Evolutionary conservation across 2,329 filamentous ascomycete genomes (phyloP).

Genomic region (Epicoccum sorghinum): DNA sequence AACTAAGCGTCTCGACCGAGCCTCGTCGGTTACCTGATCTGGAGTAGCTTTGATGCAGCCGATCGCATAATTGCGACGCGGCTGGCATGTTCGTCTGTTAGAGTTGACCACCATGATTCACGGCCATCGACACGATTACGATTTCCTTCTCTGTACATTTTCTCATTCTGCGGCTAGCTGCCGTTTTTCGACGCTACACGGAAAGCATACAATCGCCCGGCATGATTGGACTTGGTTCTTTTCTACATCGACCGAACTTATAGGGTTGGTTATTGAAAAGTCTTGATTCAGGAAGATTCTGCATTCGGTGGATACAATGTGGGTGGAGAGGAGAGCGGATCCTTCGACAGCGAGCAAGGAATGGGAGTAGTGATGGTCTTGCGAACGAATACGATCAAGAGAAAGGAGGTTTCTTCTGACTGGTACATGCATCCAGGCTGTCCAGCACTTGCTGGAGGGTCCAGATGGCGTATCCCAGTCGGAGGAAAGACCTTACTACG

Average conservation of each 20-base stretch:
- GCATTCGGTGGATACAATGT: constrained; percentile 41
- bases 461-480: constrained; percentile 19
- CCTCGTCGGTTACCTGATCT: constrained; percentile 40
- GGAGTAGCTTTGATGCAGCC: constrained; percentile 36
- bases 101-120: constrained; percentile 37
- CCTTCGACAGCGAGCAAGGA: constrained; percentile 41
- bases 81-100: constrained; percentile 34
- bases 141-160: constrained; percentile 49
- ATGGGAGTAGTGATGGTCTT: constrained; percentile 39
- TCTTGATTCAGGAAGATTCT: constrained; percentile 44
- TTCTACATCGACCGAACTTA: constrained; percentile 40
- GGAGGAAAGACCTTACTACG: constrained; percentile 27
- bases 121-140: constrained; percentile 44
- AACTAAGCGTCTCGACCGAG: constrained; percentile 61
- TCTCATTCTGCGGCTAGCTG: constrained; percentile 48
- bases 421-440: constrained; percentile 18
- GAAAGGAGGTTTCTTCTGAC: constrained; percentile 30
- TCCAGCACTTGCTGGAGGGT: constrained; percentile 12
- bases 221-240: constrained; percentile 47
- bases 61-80: constrained; percentile 26
- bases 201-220: constrained; percentile 47
- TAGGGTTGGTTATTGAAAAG: constrained; percentile 44
- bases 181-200: constrained; percentile 46
- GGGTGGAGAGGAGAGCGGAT: constrained; percentile 42
- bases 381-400: constrained; percentile 31